These are phyloP conservation scores for Cicer bijugum DNA, from an alignment of 306 rosid genomes.

Conservation along the genomic window DNA sequence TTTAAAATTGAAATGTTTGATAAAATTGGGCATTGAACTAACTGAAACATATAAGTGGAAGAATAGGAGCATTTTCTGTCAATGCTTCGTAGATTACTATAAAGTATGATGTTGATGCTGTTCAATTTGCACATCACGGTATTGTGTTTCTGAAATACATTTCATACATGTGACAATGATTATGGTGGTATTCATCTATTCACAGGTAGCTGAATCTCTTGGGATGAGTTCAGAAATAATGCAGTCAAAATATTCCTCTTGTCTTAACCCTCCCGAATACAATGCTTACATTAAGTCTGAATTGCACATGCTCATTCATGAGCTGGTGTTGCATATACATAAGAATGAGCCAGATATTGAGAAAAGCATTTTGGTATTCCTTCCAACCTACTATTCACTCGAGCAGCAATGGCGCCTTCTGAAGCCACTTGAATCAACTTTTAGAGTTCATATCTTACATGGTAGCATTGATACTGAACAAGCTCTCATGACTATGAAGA, in stretches of 20 bases:
- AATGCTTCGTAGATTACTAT: constrained; percentile 6
- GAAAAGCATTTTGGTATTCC: constrained; percentile 87
- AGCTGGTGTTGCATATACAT: constrained; percentile 75
- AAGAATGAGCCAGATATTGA: constrained; percentile 77
- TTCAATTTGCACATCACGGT: not conserved
- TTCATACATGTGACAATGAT: constrained; percentile 31
- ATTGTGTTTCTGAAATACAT: constrained; percentile 36
- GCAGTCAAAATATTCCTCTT: constrained; percentile 50
- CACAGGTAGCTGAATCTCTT: constrained; percentile 64
- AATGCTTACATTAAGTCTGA: constrained; percentile 52
- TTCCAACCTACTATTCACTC: constrained; percentile 82
- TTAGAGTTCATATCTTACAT: constrained; percentile 80
- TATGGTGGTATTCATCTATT: constrained; percentile 39
- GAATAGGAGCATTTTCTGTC: constrained; percentile 4
- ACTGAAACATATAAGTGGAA: constrained; percentile 5
- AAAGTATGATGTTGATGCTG: constrained; percentile 1
- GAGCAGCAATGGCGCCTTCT: constrained; percentile 82
- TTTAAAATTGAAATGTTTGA: too few relatives aligned
- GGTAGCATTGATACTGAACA: constrained; percentile 87
- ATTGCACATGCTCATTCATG: constrained; percentile 71
- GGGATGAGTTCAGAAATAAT: constrained; percentile 52
- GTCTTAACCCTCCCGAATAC: constrained; percentile 50
- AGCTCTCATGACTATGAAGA: constrained; percentile 84
- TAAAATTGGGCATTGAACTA: too few relatives aligned
- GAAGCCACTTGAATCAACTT: constrained; percentile 68